Base-by-base conservation (phyloP, 2,329 filamentous ascomycete species). In the Pezicula neosporulosa region DNA sequence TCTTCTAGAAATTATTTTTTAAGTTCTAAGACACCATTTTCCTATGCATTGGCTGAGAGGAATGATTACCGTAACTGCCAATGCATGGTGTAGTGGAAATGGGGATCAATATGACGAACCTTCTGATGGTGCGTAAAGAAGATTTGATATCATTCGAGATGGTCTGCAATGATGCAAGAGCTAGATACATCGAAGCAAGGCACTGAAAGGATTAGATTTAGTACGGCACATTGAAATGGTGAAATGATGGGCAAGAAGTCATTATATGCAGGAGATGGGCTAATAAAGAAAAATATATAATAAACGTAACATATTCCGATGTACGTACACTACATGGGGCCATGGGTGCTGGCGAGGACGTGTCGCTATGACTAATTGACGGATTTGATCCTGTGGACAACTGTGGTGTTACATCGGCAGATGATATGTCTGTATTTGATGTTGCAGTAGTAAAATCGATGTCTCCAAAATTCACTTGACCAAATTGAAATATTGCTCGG, bases 161-260 rank as follows among this genome's bases (percentile, higher is more conserved):
- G 27, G 58, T 47, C 48, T 65, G 62, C 13, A 67, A 46, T 12
- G 63, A 56, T 27, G 63, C 55, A 3, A 67, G 47, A 12, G 62
- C 55, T 6, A 67, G 55, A 52, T 66, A 67, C 58, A 67, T 64
- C 8, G 59, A 58, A 33, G 63, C 56, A 12, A 66, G 51, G 41
- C 62, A 65, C 59, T 57, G 39, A 62, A 66, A 16, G 59, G 53
- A 1, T 36, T 49, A 12, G 38, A 15, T 18, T 33, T 13, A 33
- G 30, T 2, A 33, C 12, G 30, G 30, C 30, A 33, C 3, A 3
- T 33, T 13, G 8, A 10, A 33, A 33, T 13, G 12, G 30, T 33
- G 30, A 7, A 33, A 33, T 10, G 12, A 3, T 33, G 12, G 6
- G 30, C 30, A 33, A 33, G 30, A 4, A 33, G 30, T 33, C 3